Evolutionary conservation across 2,329 filamentous ascomycete species (phyloP), one percentile per base, ranked within the genome.

Genomic region (Plenodomus tracheiphilus): DNA sequence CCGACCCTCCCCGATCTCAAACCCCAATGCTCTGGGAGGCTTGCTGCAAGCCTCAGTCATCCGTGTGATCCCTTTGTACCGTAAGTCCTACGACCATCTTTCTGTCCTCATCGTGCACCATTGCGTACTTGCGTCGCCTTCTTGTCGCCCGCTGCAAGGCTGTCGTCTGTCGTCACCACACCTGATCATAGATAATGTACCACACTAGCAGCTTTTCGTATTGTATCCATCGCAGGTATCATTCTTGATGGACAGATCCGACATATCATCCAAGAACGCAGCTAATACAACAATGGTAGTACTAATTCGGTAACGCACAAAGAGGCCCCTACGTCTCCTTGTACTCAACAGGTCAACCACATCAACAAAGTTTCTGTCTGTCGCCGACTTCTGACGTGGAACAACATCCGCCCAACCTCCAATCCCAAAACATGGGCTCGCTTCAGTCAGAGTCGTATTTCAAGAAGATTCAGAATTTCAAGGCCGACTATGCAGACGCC

Each of bases 401-500:
- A 32, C 28, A 32, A 32, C 28, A 7, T 15, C 7, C 28, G 13
- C 28, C 28, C 9, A 32, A 4, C 6, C 46, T 51, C 41, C 21
- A 40, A 6, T 52, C 49, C 59, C 55, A 19, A 54, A 65, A 11
- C 2, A 71, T 71, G 66, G 64, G 63, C 37, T 62, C 68, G 17
- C 50, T 62, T 9, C 55, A 68, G 38, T 57, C 77, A 43, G 75
- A 75, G 47, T 69, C 75, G 2, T 83, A 86, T 65, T 97, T 97
- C 75, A 89, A 86, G 71, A 88, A 86, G 63, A 79, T 96, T 41
- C 91, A 96, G 69, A 85, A 83, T 66, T 96, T 99, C 76, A 82
- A 88, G 59, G 87, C 89, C 7, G 89, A 97, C 69, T 99, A 97
- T 77, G 91, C 92, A 11, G 89, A 92, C 10, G 88, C 88, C 55